Evolutionary conservation across 371 early-diverging fungal genomes (phyloP), one percentile per base, ranked within the genome.

Genomic region (Mortierella sp.): DNA sequence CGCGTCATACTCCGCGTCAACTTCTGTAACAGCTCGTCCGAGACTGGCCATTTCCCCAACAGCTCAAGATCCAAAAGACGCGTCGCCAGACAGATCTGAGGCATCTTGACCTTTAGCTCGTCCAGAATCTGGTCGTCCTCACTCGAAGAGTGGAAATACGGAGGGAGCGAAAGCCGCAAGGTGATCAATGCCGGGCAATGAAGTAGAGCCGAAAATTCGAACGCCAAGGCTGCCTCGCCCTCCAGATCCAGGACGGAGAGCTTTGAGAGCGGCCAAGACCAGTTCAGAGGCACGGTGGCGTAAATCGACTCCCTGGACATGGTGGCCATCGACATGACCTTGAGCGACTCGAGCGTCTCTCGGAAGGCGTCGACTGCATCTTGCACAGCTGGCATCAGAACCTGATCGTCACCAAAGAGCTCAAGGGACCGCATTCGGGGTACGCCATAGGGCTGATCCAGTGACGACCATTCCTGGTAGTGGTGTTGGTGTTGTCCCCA

Each of bases 31-130:
- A 82, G 38, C 41, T 32, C 48, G 21, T 86, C 87, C 49, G 87
- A 79, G 10, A 86, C 72, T 0, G 87, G 87, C 87, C 87, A 86
- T 55, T 86, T 86, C n/a, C 79, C 82, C 1, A 46, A 16, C n/a
- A 86, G 76, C 71, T 86, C 82, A 58, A 86, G 76, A 7, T 79
- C 82, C 73, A 77, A 48, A 24, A 86, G 70, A 21, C 63, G 70
- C 24, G 56, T 71, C 29, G 87, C 85, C 35, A 70, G 48, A 38
- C 79, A 82, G 27, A 86, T 72, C 70, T 77, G 32, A 6, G 76
- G 72, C 75, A 82, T 70, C 48, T 71, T 51, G 4, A 21, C n/a
- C 51, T 32, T 72, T 75, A 86, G 71, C 46, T 70, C 80, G 21
- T 54, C 72, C 44, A 77, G 12, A 3, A 63, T 65, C 56, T 63